Evolutionary conservation across 768 basidiomycete species (phyloP).

Genomic region (Lentinus brumalis): DNA sequence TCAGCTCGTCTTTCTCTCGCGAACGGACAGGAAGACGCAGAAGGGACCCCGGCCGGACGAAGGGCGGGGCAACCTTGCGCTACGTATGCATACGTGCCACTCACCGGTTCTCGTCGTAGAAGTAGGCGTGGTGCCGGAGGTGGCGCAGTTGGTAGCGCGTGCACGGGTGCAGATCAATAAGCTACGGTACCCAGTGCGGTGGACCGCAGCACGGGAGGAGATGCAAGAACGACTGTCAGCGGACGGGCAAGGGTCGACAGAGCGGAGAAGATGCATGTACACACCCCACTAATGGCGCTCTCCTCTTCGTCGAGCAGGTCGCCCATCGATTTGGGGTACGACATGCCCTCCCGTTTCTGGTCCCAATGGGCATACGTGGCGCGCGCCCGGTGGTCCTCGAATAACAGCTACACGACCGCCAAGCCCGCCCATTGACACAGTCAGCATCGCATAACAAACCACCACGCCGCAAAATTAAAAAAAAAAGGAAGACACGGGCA

Average conservation of each 20-base stretch:
- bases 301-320: constrained; percentile 17
- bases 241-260: neutral
- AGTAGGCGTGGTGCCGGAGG: constrained; percentile 23
- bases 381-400: constrained; percentile 5
- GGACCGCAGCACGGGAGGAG: neutral
- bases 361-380: constrained; percentile 22
- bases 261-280: neutral
- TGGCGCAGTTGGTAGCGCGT: constrained; percentile 16
- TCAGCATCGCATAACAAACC: neutral
- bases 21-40: no score
- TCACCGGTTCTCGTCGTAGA: constrained; percentile 24
- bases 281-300: constrained; percentile 21
- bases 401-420: constrained; percentile 14
- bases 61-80: no score
- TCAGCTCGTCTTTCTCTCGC: no score
- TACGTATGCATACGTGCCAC: neutral
- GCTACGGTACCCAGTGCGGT: constrained; percentile 1
- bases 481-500: no score
- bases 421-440: neutral
- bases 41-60: no score
- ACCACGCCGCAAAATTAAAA: neutral
- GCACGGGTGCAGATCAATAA: constrained; percentile 13
- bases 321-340: constrained; percentile 13
- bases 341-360: constrained; percentile 8
- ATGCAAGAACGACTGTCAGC: neutral